These are phyloP conservation scores for Dryas alaskensis DNA, from an alignment of 306 rosid genomes.

Conservation along the genomic window DNA sequence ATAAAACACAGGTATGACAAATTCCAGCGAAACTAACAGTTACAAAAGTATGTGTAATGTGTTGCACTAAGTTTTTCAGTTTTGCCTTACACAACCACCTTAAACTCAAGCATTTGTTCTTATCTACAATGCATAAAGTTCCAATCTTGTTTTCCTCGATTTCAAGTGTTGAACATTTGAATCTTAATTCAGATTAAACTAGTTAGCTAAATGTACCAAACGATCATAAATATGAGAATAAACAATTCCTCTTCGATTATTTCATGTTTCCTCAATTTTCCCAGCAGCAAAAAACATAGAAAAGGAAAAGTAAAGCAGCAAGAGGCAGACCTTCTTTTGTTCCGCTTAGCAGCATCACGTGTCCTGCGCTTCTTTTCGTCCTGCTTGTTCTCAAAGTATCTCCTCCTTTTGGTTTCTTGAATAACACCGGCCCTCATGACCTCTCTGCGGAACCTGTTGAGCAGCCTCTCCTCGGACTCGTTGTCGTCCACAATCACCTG, in stretches of 20 bases:
- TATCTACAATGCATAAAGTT: neutral
- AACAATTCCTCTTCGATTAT: neutral
- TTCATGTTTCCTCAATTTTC: neutral
- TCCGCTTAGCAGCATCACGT: constrained; percentile 89
- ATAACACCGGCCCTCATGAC: constrained; percentile 77
- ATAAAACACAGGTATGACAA: neutral
- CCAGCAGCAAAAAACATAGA: neutral
- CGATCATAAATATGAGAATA: neutral
- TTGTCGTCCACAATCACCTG: constrained; percentile 65
- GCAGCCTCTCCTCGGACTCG: constrained; percentile 78
- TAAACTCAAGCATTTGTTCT: neutral
- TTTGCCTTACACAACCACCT: neutral
- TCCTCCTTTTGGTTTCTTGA: constrained; percentile 71
- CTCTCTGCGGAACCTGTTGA: constrained; percentile 69
- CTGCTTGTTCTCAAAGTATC: constrained; percentile 61
- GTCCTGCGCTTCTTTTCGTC: constrained; percentile 70
- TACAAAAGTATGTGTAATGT: neutral
- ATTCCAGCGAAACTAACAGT: no score
- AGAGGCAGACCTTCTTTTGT: constrained; percentile 51
- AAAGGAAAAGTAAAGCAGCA: neutral
- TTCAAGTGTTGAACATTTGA: neutral
- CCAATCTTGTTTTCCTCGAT: neutral
- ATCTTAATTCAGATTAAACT: neutral
- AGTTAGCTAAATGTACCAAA: neutral
- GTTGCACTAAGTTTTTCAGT: neutral